Base-by-base conservation (phyloP, 2,329 filamentous ascomycete species). In the Fusarium sterilihyphosum region DNA sequence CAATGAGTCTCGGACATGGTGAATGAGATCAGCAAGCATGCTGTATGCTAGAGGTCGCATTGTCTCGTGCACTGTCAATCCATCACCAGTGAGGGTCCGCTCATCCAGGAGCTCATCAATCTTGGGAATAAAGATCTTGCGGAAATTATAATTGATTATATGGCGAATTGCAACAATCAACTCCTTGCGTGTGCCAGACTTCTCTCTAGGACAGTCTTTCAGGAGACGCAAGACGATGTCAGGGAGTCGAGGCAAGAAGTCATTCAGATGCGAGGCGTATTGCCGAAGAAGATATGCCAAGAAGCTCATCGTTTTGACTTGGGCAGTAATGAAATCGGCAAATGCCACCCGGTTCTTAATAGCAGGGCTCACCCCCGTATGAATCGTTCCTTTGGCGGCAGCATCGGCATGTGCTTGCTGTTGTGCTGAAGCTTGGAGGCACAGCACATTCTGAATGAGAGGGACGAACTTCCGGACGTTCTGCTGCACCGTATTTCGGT, bases 281-380 rank as follows among this genome's bases (percentile, higher is more conserved):
- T 97, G 93, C 49, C 96, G 88, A 18, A 99, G 88, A 2, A 99
- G 85, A 80, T 98, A 99, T 3, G 97, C 97, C 75, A 99, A 83
- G 79, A 99, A 99, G 79, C 95, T 98, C 96, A 99, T 98, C 0
- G 96, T 98, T 86, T 99, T 98, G 22, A 99, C 96, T 82, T 99
- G 97, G 3, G 96, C 95, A 1, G 95, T 98, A 74, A 99, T 97
- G 76, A 98, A 97, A 78, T 99, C 97, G 41, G 96, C 96, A 85
- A 98, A 99, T 2, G 95, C 96, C 18, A 93, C 93, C 65, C 95
- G 89, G 78, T 98, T 98, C 83, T 94, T 96, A 80, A 99, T 98
- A 66, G 94, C 93, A 54, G 93, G 93, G 83, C 94, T 97, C 61
- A 99, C 94, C 5, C 96, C 96, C 0, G 94, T 96, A 80, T 98